Evolutionary conservation across 208 protist genomes (phyloP).

Genomic region (Porcisia hertigi): DNA sequence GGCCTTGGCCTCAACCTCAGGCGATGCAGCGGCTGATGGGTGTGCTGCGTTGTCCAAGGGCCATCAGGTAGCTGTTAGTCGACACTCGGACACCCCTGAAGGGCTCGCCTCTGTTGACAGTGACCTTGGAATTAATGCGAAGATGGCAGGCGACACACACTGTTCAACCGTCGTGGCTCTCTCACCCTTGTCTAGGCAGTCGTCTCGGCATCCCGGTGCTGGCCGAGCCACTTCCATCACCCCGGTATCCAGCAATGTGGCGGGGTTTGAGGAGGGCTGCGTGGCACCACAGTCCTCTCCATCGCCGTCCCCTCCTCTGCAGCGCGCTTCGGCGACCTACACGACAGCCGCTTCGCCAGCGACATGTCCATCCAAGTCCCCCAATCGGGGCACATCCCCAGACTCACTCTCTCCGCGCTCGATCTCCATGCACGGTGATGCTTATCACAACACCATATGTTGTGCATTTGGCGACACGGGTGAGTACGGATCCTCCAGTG

Average conservation of each 20-base stretch:
- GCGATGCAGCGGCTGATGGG: background rate
- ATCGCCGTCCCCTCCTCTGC: conserved; percentile 1
- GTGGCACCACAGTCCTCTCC: background rate
- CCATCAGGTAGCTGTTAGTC: background rate
- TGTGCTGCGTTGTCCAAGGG: too few species aligned
- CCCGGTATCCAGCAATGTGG: background rate
- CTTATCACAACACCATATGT: background rate
- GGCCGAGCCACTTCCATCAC: background rate
- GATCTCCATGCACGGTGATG: background rate
- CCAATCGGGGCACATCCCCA: background rate
- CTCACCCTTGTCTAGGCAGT: background rate
- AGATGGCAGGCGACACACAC: background rate
- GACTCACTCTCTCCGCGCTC: conserved; percentile 14
- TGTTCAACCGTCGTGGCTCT: conserved; percentile 5
- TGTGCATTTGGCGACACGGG: background rate
- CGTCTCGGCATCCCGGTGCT: too few species aligned
- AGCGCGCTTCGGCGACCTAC: background rate
- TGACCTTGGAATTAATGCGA: background rate
- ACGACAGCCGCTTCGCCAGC: background rate
- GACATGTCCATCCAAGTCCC: background rate
- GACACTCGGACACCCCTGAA: background rate
- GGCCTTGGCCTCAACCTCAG: conserved; percentile 7
- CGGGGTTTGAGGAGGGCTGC: background rate
- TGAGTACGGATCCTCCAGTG: background rate
- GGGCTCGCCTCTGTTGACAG: background rate